phyloP scores from a whole-genome alignment of 2,329 filamentous ascomycete genomes.

The Xylaria sp. region DNA sequence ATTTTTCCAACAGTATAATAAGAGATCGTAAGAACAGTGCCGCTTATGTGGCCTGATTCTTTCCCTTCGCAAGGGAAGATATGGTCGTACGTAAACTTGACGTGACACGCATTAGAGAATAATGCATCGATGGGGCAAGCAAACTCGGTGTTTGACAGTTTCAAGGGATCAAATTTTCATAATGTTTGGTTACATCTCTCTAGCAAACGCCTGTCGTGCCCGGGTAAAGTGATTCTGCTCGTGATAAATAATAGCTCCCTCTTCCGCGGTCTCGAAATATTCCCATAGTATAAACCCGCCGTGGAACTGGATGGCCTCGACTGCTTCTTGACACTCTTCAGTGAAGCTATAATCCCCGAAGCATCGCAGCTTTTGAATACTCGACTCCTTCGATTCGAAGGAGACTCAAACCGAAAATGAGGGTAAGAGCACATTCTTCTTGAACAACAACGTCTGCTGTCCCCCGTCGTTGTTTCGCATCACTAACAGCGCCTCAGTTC shows the following conservation, averaged over 20 bases:
- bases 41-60: not conserved
- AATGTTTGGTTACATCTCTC: not conserved
- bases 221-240: slow-evolving; percentile 26
- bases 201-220: not conserved
- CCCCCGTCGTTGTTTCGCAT: too few species aligned
- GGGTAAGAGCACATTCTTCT: slow-evolving; percentile 4
- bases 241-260: not conserved
- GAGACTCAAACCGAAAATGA: slow-evolving; percentile 16
- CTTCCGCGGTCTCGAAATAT: not conserved
- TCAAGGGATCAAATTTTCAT: not conserved
- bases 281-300: not conserved
- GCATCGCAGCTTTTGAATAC: too few species aligned
- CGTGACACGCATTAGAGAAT: not conserved
- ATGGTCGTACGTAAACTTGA: not conserved
- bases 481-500: slow-evolving; percentile 7
- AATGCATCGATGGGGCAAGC: not conserved
- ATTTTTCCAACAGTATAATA: not conserved
- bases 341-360: not conserved
- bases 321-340: not conserved
- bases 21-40: not conserved
- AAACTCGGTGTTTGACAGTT: not conserved
- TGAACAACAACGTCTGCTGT: not conserved
- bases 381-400: not conserved
- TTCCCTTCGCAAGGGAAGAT: not conserved
- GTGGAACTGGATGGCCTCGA: not conserved